A percentile compares a stretch with the other conserved stretches of the same genome.
These are phyloP conservation scores for Taphrina pruni DNA, from an alignment of 1,139 yeast species.

Conservation along the genomic window DNA sequence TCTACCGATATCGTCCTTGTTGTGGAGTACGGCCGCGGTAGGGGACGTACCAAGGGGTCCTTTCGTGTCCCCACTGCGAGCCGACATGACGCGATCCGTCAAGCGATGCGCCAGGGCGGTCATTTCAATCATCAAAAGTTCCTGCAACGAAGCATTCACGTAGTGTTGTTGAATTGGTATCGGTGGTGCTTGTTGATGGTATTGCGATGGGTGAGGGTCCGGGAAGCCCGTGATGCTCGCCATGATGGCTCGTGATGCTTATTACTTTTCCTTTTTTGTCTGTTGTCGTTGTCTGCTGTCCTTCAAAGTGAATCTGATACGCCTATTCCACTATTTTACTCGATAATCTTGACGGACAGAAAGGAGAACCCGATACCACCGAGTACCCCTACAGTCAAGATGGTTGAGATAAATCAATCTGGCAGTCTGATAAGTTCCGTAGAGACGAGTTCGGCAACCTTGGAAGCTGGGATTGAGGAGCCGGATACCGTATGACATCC, in stretches of 20 bases:
- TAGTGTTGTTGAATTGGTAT: neutral
- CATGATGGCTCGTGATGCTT: neutral
- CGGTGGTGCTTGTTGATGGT: neutral
- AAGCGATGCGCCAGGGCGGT: constrained; percentile 31
- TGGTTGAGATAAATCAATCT: too few relatives aligned
- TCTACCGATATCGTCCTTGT: too few relatives aligned
- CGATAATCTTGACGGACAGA: neutral
- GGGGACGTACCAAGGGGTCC: neutral
- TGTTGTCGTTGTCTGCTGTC: neutral
- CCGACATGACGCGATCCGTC: neutral
- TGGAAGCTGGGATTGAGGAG: neutral
- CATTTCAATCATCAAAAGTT: constrained; percentile 40
- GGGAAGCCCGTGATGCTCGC: neutral
- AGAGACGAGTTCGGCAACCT: too few relatives aligned
- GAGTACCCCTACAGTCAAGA: too few relatives aligned
- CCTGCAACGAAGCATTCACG: constrained; percentile 31
- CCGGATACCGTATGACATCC: neutral
- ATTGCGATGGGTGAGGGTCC: constrained; percentile 1
- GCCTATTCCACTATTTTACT: too few relatives aligned
- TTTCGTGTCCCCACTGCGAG: neutral
- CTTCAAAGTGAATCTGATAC: neutral
- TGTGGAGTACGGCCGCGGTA: too few relatives aligned
- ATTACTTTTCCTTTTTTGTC: too few relatives aligned
- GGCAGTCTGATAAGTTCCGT: too few relatives aligned
- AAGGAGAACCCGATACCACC: too few relatives aligned